Evolutionary conservation across 2,329 filamentous ascomycete species (phyloP).

Genomic region (Botrytis fabae): DNA sequence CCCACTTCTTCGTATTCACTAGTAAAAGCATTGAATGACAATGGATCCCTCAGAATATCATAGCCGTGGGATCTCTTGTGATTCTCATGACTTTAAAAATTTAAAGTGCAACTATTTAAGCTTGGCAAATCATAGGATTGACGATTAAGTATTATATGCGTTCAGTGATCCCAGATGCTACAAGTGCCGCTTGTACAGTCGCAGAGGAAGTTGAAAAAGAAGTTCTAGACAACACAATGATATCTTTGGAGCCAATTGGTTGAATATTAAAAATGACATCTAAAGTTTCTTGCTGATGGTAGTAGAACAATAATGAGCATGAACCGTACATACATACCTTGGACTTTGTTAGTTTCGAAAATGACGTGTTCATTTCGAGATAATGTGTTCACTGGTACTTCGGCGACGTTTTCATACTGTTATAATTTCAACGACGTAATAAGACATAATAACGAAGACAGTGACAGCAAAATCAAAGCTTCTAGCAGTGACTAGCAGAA

Average conservation of each 20-base stretch:
- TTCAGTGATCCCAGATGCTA: neutral
- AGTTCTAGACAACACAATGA: neutral
- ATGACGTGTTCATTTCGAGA: neutral
- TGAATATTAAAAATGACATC: neutral
- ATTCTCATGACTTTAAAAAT: neutral
- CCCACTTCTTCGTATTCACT: neutral
- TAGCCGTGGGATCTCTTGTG: neutral
- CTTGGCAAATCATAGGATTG: neutral
- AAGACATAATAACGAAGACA: neutral
- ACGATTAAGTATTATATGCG: neutral
- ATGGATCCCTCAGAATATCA: neutral
- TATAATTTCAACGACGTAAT: neutral
- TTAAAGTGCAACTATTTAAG: neutral
- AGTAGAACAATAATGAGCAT: neutral
- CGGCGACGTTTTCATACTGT: neutral
- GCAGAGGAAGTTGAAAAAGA: neutral
- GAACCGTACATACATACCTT: no score
- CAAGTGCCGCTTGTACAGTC: neutral
- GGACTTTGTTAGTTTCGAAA: neutral
- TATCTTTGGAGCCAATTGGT: neutral
- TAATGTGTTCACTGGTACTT: neutral
- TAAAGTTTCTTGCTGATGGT: neutral
- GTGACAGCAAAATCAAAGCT: neutral
- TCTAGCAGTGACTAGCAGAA: neutral
- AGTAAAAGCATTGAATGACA: neutral